phyloP scores from a whole-genome alignment of 495 filamentous ascomycete genomes.

The Mytilinidion resinicola region DNA sequence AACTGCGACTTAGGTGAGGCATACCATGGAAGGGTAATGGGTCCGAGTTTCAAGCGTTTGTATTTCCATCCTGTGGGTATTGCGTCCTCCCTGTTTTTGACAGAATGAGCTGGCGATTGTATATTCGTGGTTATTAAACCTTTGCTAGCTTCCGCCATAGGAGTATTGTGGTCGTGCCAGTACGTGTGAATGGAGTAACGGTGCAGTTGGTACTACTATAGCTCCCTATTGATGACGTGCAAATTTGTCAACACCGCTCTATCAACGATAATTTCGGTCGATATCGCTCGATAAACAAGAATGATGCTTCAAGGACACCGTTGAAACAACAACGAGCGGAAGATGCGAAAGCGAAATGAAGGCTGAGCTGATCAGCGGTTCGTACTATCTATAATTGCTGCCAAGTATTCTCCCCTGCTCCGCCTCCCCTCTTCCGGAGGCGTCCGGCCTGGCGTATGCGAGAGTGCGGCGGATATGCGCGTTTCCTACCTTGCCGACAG shows the following conservation, averaged over 20 bases:
- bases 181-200: too few relatives aligned
- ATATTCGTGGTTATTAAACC: conserved; percentile 7
- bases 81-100: conserved; percentile 5
- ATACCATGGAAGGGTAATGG: conserved; percentile 57
- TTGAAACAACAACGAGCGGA: conserved; percentile 3
- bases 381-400: background rate
- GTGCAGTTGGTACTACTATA: too few relatives aligned
- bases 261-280: too few relatives aligned
- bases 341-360: conserved; percentile 1
- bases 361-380: background rate
- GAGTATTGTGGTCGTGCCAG: background rate
- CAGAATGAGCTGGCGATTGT: too few relatives aligned
- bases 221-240: background rate
- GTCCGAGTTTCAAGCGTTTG: conserved; percentile 47
- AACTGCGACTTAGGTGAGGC: conserved; percentile 69
- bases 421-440: too few relatives aligned
- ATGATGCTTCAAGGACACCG: background rate
- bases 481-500: background rate
- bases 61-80: conserved; percentile 37
- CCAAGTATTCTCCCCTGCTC: too few relatives aligned
- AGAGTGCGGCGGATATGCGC: background rate
- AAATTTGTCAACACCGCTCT: background rate
- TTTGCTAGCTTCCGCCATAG: conserved; percentile 23
- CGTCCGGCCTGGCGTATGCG: too few relatives aligned
- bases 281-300: background rate